Percentiles rank a stretch among this genome's conserved stretches.
Evolutionary conservation across 768 basidiomycete genomes (phyloP).

Genomic region (Udeniomyces megalosporus): DNA sequence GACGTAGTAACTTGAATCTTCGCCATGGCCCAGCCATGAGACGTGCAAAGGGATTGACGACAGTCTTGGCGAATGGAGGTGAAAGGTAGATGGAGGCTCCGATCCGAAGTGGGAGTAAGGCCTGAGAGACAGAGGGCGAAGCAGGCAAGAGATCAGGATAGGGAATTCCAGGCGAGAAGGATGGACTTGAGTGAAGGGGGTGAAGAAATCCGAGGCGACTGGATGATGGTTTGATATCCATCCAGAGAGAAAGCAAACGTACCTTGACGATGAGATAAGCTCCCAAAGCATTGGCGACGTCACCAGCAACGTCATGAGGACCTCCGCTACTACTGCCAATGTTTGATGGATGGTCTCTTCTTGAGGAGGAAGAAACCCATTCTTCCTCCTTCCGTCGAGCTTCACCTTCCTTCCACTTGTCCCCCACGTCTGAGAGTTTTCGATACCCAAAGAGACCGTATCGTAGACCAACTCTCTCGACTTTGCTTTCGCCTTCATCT

Average conservation of each 20-base stretch:
- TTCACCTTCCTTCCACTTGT: background rate
- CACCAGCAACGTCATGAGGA: slow-evolving; percentile 39
- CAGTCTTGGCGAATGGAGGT: slow-evolving; percentile 48
- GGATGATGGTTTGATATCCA: slow-evolving; percentile 16
- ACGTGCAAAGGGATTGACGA: background rate
- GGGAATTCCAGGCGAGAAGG: no score
- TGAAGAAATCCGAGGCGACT: slow-evolving; percentile 14
- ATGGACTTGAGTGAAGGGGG: background rate
- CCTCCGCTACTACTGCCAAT: slow-evolving; percentile 5
- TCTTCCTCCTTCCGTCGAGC: slow-evolving; percentile 10
- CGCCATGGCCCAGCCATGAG: no score
- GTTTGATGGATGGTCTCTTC: background rate
- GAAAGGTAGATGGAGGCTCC: slow-evolving; percentile 55
- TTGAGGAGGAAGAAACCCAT: background rate
- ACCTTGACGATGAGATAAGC: slow-evolving; percentile 73
- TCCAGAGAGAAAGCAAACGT: slow-evolving; percentile 16
- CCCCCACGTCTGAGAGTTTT: background rate
- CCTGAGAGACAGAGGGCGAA: slow-evolving; percentile 34
- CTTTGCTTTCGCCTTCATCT: slow-evolving; percentile 60
- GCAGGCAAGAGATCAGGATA: background rate
- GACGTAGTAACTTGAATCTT: no score
- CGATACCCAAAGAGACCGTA: slow-evolving; percentile 72
- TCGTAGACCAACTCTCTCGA: slow-evolving; percentile 49
- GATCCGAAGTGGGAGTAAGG: slow-evolving; percentile 54
- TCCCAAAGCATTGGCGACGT: slow-evolving; percentile 64